Conservation (phyloP, 768 basidiomycete species). For the Suillus occidentalis region DNA sequence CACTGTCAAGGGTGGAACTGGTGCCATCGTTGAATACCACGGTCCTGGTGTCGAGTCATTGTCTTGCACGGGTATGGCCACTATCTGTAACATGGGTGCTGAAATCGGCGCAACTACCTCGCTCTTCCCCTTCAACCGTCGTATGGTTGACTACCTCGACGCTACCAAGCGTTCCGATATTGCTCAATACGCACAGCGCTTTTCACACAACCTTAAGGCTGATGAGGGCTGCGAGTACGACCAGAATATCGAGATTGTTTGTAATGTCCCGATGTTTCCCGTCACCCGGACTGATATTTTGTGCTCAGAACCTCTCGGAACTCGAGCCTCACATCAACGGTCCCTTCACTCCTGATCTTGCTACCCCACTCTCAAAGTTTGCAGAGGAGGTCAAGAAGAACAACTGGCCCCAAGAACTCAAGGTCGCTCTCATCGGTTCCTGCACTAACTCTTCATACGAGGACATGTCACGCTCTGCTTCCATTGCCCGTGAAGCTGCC, state of each 20-base stretch:
- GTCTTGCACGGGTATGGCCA: constrained; percentile 98
- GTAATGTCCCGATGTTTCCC: constrained; percentile 25
- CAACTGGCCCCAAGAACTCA: constrained; percentile 95
- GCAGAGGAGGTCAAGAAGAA: constrained; percentile 90
- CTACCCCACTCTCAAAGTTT: constrained; percentile 97
- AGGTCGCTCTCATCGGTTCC: constrained; percentile 96
- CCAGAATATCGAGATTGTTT: constrained; percentile 85
- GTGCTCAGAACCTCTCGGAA: constrained; percentile 80
- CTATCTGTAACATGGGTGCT: constrained; percentile 99
- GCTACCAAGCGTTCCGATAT: constrained; percentile 93
- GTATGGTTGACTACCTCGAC: constrained; percentile 91
- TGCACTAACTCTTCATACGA: constrained; percentile 99
- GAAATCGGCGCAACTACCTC: constrained; percentile 99
- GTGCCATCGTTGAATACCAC: constrained; percentile 96
- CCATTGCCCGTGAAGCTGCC: constrained; percentile 87
- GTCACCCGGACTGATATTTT: constrained; percentile 1
- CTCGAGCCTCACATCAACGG: constrained; percentile 99
- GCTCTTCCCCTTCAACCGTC: constrained; percentile 96
- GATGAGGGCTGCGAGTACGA: constrained; percentile 93
- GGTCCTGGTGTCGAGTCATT: constrained; percentile 95
- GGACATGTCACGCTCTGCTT: constrained; percentile 98
- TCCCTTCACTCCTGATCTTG: constrained; percentile 99
- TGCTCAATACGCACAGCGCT: constrained; percentile 83
- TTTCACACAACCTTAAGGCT: constrained; percentile 87
- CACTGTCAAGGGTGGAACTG: constrained; percentile 99